Conservation (phyloP, 2,329 filamentous ascomycete genomes). For the Penicillium sumatraense region DNA sequence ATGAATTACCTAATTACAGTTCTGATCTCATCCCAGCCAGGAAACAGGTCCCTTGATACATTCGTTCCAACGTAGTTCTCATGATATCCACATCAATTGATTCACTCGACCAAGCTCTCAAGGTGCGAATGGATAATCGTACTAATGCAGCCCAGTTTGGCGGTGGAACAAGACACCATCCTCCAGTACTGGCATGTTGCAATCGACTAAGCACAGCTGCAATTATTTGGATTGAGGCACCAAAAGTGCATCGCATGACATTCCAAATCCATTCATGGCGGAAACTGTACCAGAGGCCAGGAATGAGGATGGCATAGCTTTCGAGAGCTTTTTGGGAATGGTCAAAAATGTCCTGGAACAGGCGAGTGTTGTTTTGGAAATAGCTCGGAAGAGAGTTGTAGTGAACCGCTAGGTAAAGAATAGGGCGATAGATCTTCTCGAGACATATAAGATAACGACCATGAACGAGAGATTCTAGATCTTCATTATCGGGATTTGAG, state of each 20-base stretch:
- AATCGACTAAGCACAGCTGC: constrained; percentile 21
- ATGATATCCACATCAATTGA: constrained; percentile 27
- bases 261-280: constrained; percentile 31
- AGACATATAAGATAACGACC: constrained; percentile 19
- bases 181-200: constrained; percentile 1
- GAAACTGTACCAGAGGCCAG: constrained; percentile 25
- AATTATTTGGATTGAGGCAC: constrained; percentile 24
- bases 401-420: constrained; percentile 28
- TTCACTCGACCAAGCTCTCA: constrained; percentile 22
- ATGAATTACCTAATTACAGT: background rate
- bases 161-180: constrained; percentile 16
- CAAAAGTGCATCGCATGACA: constrained; percentile 21
- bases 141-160: constrained; percentile 25
- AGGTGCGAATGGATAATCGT: constrained; percentile 21
- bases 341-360: constrained; percentile 14
- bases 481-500: constrained; percentile 13
- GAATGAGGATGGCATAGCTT: constrained; percentile 23
- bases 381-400: constrained; percentile 22
- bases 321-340: constrained; percentile 25
- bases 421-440: constrained; percentile 27
- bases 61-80: constrained; percentile 24
- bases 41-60: constrained; percentile 28
- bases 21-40: constrained; percentile 20
- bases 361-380: constrained; percentile 11
- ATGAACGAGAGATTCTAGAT: constrained; percentile 22